A percentile compares a stretch with the other conserved stretches of the same genome.
phyloP scores from a whole-genome alignment of 1,284 basidiomycete species.

The Lentinula novae-zelandiae region DNA sequence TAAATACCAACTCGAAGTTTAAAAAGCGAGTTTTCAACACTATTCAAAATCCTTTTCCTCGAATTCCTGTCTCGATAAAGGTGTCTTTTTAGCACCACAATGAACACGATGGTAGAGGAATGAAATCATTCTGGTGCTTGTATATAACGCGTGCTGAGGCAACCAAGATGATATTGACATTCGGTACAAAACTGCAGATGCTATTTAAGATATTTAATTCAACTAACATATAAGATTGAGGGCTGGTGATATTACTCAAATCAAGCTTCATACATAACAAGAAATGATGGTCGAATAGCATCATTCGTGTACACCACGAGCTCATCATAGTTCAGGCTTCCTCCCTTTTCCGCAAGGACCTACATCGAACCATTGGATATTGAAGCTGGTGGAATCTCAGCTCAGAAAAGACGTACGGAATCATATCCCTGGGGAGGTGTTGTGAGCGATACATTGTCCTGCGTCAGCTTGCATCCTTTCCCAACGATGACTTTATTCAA shows the following conservation, averaged over 20 bases:
- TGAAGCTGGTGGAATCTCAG: not conserved
- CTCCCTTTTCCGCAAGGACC: constrained; percentile 59
- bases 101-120: no score
- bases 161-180: no score
- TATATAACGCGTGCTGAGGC: no score
- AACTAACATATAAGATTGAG: not conserved
- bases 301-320: constrained; percentile 62
- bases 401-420: constrained; percentile 38
- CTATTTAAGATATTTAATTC: no score
- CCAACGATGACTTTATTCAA: constrained; percentile 69
- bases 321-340: constrained; percentile 61
- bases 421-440: constrained; percentile 57
- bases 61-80: no score
- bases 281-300: constrained; percentile 60
- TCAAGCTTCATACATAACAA: constrained; percentile 52
- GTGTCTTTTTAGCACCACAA: no score
- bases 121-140: no score
- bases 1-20: no score
- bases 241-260: not conserved
- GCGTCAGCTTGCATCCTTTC: constrained; percentile 57
- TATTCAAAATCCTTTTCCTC: no score
- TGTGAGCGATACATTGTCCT: constrained; percentile 47
- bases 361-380: constrained; percentile 19
- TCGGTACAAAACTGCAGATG: no score
- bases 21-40: no score